Conservation (phyloP, 495 filamentous ascomycete genomes). For the Penicillium arizonense region DNA sequence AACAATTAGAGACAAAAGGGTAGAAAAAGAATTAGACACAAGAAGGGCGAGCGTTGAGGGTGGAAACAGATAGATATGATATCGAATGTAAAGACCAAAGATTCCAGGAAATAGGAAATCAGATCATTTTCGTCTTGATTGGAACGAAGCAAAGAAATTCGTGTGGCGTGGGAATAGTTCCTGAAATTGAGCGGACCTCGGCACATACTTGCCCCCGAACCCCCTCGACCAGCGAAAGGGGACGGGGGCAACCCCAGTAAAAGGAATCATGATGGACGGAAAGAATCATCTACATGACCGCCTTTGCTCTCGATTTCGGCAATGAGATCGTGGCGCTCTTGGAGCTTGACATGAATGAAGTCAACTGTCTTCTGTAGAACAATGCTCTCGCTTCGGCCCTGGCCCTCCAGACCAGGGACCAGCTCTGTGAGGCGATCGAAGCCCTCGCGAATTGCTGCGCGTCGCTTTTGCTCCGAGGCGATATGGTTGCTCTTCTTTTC, state of each 20-base stretch:
- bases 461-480: constrained; percentile 84
- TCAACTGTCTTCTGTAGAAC: constrained; percentile 76
- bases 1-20: no score
- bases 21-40: not conserved
- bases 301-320: constrained; percentile 60
- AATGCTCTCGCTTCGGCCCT: constrained; percentile 80
- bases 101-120: not conserved
- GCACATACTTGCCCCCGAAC: constrained; percentile 5
- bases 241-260: not conserved
- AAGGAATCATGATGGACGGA: constrained; percentile 30
- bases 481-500: constrained; percentile 94
- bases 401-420: constrained; percentile 79
- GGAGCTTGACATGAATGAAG: constrained; percentile 65
- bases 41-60: not conserved
- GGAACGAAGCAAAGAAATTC: constrained; percentile 13
- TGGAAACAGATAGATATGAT: not conserved
- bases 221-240: constrained; percentile 4
- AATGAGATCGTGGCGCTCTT: constrained; percentile 60
- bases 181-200: constrained; percentile 16
- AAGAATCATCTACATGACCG: constrained; percentile 51
- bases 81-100: not conserved
- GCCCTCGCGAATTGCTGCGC: constrained; percentile 80
- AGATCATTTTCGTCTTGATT: constrained; percentile 4
- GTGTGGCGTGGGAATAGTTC: constrained; percentile 11
- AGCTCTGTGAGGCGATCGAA: constrained; percentile 81